Evolutionary conservation across 1,284 basidiomycete species (phyloP), one percentile per base, ranked within the genome.

Genomic region (Moniliella sp.): DNA sequence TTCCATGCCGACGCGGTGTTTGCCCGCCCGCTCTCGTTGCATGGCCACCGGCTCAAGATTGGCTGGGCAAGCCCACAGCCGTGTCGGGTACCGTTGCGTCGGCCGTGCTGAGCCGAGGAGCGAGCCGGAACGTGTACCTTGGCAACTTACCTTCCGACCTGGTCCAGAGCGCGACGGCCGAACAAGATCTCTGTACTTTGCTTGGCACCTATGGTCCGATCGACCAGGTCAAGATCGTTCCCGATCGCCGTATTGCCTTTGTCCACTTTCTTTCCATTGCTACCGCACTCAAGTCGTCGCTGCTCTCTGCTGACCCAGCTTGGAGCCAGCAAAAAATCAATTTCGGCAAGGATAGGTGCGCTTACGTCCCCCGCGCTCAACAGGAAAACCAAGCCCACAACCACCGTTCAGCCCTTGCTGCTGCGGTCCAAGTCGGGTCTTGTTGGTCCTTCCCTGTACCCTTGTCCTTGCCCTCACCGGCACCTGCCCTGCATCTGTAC

Each of bases 361-460:
- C 55, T 4, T 58, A 58, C 31, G 50, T 58, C 17, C 55, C 55
- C 28, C 54, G 52, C 31, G 47, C 46, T 17, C 55, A 58, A 34
- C 55, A 58, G 35, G 50, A 58, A 35, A 58, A 55, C 27, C 55
- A 58, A 35, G 51, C 50, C 17, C 55, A 58, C 40, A 58, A 58
- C 40, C 50, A 45, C 35, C 54, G 57, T 29, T 53, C 55, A 1
- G 54, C 55, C 5, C 53, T 51, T 2, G 51, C 57, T 49, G 55
- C 53, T 18, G 36, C 57, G 29, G 54, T 54, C 3, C 48, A 53
- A 1, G 55, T 54, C 0, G 52, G 50, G 18, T 57, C 51, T 35
- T 44, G 57, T 4, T 53, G 55, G 14, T 58, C 57, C 36, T 51
- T 51, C 0, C 0, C 45, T 52, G 2, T 46, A 42, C 1, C 50